These are phyloP conservation scores for Babesia ovata DNA, from an alignment of 169 alveolate species.

Conservation along the genomic window DNA sequence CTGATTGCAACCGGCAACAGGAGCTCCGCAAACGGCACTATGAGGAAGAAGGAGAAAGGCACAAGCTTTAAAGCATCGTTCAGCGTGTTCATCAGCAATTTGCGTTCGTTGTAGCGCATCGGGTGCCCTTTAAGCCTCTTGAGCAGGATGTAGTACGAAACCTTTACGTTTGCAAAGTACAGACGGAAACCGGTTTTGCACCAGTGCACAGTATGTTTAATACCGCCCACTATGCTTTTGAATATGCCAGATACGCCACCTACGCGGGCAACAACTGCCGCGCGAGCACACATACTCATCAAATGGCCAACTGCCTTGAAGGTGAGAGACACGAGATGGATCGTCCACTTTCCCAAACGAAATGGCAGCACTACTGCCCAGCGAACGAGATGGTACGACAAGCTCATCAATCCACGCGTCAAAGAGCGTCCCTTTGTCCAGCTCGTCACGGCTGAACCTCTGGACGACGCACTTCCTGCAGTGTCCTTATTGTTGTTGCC, in stretches of 20 bases:
- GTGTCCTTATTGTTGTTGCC: neutral
- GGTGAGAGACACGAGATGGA: conserved; percentile 23
- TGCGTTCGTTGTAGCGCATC: conserved; percentile 80
- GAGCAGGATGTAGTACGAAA: conserved; percentile 73
- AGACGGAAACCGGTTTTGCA: conserved; percentile 78
- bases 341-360: conserved; percentile 44
- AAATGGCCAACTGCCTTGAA: conserved; percentile 41
- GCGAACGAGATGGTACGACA: conserved; percentile 25
- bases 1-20: conserved; percentile 84
- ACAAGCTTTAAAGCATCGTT: conserved; percentile 84
- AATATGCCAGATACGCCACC: conserved; percentile 65
- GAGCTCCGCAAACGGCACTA: conserved; percentile 88
- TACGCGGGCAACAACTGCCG: conserved; percentile 49
- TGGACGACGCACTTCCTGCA: neutral
- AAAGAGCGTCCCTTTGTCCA: neutral
- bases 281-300: conserved; percentile 48
- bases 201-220: conserved; percentile 78
- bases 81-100: conserved; percentile 80
- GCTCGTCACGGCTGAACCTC: neutral
- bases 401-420: conserved; percentile 6
- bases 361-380: conserved; percentile 59
- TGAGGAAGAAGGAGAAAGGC: conserved; percentile 86
- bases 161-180: conserved; percentile 77
- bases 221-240: conserved; percentile 57
- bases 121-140: conserved; percentile 82